Percentiles rank a stretch among this genome's conserved stretches.
Evolutionary conservation across 2,329 filamentous ascomycete genomes (phyloP).

Genomic region (Colletotrichum limetticola): DNA sequence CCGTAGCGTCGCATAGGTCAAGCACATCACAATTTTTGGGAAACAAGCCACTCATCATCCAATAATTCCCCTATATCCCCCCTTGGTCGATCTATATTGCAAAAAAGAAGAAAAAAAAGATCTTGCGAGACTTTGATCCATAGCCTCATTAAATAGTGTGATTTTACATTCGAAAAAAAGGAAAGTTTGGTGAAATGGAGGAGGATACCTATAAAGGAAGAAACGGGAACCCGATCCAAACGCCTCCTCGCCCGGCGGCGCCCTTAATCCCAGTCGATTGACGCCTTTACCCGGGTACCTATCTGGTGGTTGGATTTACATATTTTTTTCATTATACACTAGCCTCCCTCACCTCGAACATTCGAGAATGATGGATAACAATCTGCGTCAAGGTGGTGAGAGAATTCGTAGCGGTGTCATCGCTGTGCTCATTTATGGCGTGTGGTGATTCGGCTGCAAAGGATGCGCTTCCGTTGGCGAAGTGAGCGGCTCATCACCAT

Average conservation of each 20-base stretch:
- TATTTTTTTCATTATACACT: not conserved
- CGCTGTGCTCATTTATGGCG: not conserved
- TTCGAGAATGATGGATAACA: not conserved
- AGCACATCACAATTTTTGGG: not conserved
- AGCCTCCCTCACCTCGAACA: not conserved
- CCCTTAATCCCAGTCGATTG: not conserved
- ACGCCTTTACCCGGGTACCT: not conserved
- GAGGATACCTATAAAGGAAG: not conserved
- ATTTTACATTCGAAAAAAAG: not conserved
- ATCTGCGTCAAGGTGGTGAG: not conserved
- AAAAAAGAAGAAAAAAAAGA: not conserved
- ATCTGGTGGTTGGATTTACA: not conserved
- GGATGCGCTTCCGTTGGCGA: conserved; percentile 26
- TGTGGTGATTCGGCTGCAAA: conserved; percentile 8
- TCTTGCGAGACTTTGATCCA: not conserved
- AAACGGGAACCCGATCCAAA: not conserved
- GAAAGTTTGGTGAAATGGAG: not conserved
- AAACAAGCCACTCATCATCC: not conserved
- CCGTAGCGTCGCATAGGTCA: not conserved
- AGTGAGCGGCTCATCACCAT: conserved; percentile 6
- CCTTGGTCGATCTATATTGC: not conserved
- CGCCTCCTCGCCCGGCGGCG: too few species aligned
- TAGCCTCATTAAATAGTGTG: not conserved
- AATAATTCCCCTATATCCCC: not conserved
- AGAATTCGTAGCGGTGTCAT: not conserved